Evolutionary conservation across 441 rosid genomes (phyloP).

Genomic region (Theobroma grandiflorum): DNA sequence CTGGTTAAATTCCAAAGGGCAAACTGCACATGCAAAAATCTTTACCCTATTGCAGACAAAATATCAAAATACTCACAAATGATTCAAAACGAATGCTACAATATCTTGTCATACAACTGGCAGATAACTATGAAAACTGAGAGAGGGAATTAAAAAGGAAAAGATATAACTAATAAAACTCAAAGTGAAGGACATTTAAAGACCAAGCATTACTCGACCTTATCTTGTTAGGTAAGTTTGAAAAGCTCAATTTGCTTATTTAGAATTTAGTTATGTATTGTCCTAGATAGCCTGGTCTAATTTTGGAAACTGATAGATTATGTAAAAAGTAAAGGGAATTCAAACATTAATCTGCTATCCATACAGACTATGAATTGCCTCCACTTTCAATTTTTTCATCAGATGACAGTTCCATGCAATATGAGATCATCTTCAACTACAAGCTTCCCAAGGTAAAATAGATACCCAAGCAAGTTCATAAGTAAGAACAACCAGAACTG

Average conservation of each 20-base stretch:
- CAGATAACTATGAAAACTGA: neutral
- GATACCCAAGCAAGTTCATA: conserved; percentile 6
- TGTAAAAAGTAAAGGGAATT: neutral
- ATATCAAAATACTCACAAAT: conserved; percentile 17
- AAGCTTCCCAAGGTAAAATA: conserved; percentile 3
- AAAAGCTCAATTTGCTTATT: neutral
- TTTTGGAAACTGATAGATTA: neutral
- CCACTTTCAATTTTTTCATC: conserved; percentile 10
- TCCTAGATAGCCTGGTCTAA: neutral
- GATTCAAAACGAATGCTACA: neutral
- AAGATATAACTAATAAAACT: neutral
- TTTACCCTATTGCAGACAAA: conserved; percentile 21
- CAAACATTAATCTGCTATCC: neutral
- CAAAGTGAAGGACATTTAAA: neutral
- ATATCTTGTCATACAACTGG: conserved; percentile 4
- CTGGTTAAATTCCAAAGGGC: conserved; percentile 87
- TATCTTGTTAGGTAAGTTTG: neutral
- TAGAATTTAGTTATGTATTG: neutral
- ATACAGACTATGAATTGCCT: neutral
- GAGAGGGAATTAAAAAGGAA: neutral
- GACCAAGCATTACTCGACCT: neutral
- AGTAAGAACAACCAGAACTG: neutral
- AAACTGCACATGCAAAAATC: conserved; percentile 61
- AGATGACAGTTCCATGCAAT: neutral
- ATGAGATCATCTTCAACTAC: neutral